Conservation (phyloP, 805 yeast species). For the Cyberlindnera mycetangii region DNA sequence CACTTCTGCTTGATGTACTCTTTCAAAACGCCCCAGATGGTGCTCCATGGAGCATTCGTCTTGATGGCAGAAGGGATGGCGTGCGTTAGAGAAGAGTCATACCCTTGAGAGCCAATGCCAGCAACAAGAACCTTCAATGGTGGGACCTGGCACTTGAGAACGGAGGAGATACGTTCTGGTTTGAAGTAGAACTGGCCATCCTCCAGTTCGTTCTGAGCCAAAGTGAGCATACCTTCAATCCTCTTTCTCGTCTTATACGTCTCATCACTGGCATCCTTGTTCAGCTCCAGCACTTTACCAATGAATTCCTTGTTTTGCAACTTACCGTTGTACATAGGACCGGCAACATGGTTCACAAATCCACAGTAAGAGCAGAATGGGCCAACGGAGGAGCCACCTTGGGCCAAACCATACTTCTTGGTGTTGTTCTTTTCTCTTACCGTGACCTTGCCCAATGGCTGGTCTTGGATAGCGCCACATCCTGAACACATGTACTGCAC, state of each 20-base stretch:
- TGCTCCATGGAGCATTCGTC: slow-evolving; percentile 85
- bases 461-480: slow-evolving; percentile 70
- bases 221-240: slow-evolving; percentile 87
- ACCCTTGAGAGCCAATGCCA: slow-evolving; percentile 84
- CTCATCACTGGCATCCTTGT: slow-evolving; percentile 46
- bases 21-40: slow-evolving; percentile 68
- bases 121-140: slow-evolving; percentile 67
- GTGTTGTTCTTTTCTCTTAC: slow-evolving; percentile 40
- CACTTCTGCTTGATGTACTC: slow-evolving; percentile 52
- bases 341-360: slow-evolving; percentile 71
- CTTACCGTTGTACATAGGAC: slow-evolving; percentile 94
- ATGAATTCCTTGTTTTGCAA: slow-evolving; percentile 72
- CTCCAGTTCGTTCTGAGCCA: slow-evolving; percentile 72
- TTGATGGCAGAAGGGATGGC: slow-evolving; percentile 83
- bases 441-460: slow-evolving; percentile 67
- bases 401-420: slow-evolving; percentile 59
- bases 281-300: slow-evolving; percentile 55
- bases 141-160: slow-evolving; percentile 80
- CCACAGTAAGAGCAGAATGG: slow-evolving; percentile 69
- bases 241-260: slow-evolving; percentile 78
- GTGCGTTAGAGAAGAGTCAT: slow-evolving; percentile 81
- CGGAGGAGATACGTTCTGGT: slow-evolving; percentile 71
- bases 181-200: slow-evolving; percentile 75
- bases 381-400: slow-evolving; percentile 55
- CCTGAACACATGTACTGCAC: slow-evolving; percentile 81